A percentile compares a stretch with the other conserved stretches of the same genome.
These are phyloP conservation scores for Phylloporus sp. DNA, from an alignment of 768 basidiomycete genomes.

Conservation along the genomic window DNA sequence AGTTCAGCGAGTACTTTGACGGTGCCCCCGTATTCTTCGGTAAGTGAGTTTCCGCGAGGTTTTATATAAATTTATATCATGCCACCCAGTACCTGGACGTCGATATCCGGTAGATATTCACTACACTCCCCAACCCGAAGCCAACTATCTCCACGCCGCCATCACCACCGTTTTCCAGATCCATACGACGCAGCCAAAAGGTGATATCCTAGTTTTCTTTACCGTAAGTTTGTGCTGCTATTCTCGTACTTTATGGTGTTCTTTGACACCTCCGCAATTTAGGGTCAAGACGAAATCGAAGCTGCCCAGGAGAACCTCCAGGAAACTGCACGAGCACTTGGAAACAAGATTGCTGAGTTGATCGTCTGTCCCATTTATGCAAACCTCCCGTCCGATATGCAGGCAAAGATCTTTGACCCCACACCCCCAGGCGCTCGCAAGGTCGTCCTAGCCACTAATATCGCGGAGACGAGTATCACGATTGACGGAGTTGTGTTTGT, in stretches of 20 bases:
- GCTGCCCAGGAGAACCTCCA: conserved; percentile 93
- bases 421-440: conserved; percentile 96
- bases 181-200: conserved; percentile 96
- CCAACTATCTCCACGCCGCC: conserved; percentile 97
- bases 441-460: conserved; percentile 97
- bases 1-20: conserved; percentile 97
- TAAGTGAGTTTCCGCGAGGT: conserved; percentile 33
- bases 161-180: conserved; percentile 99
- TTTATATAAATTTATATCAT: conserved; percentile 3
- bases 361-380: conserved; percentile 98
- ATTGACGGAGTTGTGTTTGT: conserved; percentile 99
- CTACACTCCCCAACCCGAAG: conserved; percentile 98
- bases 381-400: conserved; percentile 99
- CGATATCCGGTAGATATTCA: conserved; percentile 98
- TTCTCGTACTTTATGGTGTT: neutral
- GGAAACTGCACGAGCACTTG: conserved; percentile 91
- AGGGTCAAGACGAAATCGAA: conserved; percentile 99
- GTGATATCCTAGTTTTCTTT: conserved; percentile 96
- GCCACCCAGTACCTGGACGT: conserved; percentile 80
- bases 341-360: conserved; percentile 93
- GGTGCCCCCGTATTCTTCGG: conserved; percentile 93
- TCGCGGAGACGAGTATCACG: conserved; percentile 99
- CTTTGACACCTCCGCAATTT: conserved; percentile 5
- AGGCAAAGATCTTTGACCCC: conserved; percentile 98
- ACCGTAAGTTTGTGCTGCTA: conserved; percentile 53